Conservation (phyloP, 495 filamentous ascomycete genomes). For the Amphirosellinia nigrospora region DNA sequence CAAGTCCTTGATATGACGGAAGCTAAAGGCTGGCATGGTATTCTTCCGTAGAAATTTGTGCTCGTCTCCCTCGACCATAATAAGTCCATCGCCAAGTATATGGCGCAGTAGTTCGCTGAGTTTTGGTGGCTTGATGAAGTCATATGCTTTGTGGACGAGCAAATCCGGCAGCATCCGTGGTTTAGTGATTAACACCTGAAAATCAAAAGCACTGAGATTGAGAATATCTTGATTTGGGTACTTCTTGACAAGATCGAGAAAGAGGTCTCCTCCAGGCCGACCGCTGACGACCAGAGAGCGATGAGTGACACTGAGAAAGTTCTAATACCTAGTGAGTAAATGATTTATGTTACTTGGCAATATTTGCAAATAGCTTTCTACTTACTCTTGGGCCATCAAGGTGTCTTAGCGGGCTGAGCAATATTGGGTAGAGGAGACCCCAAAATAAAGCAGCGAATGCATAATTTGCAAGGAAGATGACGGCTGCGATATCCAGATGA, state of each 20-base stretch:
- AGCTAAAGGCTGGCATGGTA: conserved; percentile 76
- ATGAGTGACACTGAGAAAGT: conserved; percentile 23
- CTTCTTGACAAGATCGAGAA: conserved; percentile 49
- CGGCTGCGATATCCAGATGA: conserved; percentile 12
- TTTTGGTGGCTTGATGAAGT: conserved; percentile 69
- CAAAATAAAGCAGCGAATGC: conserved; percentile 45
- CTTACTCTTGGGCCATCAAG: conserved; percentile 58
- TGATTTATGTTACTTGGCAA: neutral
- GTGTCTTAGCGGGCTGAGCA: conserved; percentile 62
- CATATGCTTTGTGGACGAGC: conserved; percentile 66
- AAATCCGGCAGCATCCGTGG: conserved; percentile 66
- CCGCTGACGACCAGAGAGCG: conserved; percentile 17
- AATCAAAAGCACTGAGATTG: conserved; percentile 78
- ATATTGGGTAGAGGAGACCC: conserved; percentile 60
- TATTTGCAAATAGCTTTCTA: conserved; percentile 5
- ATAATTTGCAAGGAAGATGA: conserved; percentile 30
- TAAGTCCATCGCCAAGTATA: conserved; percentile 69
- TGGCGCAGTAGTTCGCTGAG: conserved; percentile 58
- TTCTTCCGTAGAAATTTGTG: conserved; percentile 77
- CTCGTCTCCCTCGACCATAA: conserved; percentile 77
- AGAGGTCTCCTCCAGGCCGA: conserved; percentile 50
- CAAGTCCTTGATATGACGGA: conserved; percentile 76
- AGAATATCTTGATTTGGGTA: conserved; percentile 61
- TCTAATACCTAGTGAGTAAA: neutral
- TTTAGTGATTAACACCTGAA: conserved; percentile 60